phyloP scores from a whole-genome alignment of 805 yeast genomes.

The Saturnispora serradocipensis region DNA sequence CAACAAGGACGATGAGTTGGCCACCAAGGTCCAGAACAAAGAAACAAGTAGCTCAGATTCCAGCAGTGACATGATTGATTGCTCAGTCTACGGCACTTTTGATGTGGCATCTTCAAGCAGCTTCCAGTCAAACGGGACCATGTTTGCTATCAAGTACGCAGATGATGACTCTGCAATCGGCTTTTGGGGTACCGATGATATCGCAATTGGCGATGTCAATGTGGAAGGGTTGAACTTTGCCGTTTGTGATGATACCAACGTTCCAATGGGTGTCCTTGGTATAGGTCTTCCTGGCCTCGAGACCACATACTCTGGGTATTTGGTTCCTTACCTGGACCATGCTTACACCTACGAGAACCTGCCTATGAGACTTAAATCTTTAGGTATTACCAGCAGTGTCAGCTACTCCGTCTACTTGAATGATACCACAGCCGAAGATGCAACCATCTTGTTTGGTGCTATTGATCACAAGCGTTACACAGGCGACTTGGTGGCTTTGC shows the following conservation, averaged over 20 bases:
- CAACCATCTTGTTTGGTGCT: slow-evolving; percentile 61
- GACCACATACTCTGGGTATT: slow-evolving; percentile 33
- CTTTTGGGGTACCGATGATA: slow-evolving; percentile 53
- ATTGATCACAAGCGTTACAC: slow-evolving; percentile 53
- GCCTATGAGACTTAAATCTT: slow-evolving; percentile 49
- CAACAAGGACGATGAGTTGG: neutral
- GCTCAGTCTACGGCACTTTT: slow-evolving; percentile 42
- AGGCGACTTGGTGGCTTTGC: slow-evolving; percentile 44
- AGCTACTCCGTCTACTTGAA: slow-evolving; percentile 59
- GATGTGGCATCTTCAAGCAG: slow-evolving; percentile 31
- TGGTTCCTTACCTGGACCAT: neutral
- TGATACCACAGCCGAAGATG: slow-evolving; percentile 31
- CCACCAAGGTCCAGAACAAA: neutral
- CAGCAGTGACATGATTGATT: slow-evolving; percentile 21
- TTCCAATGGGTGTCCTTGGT: slow-evolving; percentile 64
- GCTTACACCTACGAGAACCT: slow-evolving; percentile 50
- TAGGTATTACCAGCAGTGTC: slow-evolving; percentile 45
- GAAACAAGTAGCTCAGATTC: neutral
- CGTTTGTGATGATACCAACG: slow-evolving; percentile 55
- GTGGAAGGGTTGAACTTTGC: slow-evolving; percentile 57
- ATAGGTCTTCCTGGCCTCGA: slow-evolving; percentile 66
- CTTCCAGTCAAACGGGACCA: slow-evolving; percentile 32
- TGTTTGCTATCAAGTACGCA: slow-evolving; percentile 37
- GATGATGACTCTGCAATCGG: slow-evolving; percentile 42
- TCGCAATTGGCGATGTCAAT: slow-evolving; percentile 40